Conservation (phyloP, 371 early-diverging fungal genomes). For the Rhizopus microsporus region DNA sequence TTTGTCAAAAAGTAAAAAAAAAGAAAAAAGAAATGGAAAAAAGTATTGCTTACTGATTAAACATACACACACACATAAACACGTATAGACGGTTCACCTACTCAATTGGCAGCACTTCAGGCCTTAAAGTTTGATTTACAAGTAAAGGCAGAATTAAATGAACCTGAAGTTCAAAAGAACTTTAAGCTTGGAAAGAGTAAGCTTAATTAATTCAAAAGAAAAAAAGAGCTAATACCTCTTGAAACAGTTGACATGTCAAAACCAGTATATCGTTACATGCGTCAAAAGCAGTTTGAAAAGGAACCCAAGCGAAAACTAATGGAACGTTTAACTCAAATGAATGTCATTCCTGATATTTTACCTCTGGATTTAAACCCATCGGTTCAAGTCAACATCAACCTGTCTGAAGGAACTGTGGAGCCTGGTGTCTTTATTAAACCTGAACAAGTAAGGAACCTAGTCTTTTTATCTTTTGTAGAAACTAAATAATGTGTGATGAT, state of each 20-base stretch:
- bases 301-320: conserved; percentile 63
- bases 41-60: conserved; percentile 6
- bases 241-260: conserved; percentile 62
- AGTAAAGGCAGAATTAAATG: conserved; percentile 73
- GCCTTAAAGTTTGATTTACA: conserved; percentile 63
- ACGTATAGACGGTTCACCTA: conserved; percentile 36
- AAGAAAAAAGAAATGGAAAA: neutral
- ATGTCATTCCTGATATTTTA: conserved; percentile 76
- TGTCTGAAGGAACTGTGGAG: conserved; percentile 44
- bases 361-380: conserved; percentile 53
- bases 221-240: conserved; percentile 3
- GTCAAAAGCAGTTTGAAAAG: conserved; percentile 64
- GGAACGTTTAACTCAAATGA: conserved; percentile 81
- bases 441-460: conserved; percentile 35
- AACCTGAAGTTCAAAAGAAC: conserved; percentile 70
- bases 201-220: neutral
- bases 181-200: conserved; percentile 59
- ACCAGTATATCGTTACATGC: conserved; percentile 75
- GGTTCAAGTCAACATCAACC: conserved; percentile 53
- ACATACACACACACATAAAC: neutral
- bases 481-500: conserved; percentile 5
- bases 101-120: conserved; percentile 55
- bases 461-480: conserved; percentile 1
- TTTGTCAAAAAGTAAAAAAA: conserved; percentile 47
- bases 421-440: conserved; percentile 62